Evolutionary conservation across 2,329 filamentous ascomycete genomes (phyloP), one percentile per base, ranked within the genome.

Genomic region (Neonectria magnoliae): DNA sequence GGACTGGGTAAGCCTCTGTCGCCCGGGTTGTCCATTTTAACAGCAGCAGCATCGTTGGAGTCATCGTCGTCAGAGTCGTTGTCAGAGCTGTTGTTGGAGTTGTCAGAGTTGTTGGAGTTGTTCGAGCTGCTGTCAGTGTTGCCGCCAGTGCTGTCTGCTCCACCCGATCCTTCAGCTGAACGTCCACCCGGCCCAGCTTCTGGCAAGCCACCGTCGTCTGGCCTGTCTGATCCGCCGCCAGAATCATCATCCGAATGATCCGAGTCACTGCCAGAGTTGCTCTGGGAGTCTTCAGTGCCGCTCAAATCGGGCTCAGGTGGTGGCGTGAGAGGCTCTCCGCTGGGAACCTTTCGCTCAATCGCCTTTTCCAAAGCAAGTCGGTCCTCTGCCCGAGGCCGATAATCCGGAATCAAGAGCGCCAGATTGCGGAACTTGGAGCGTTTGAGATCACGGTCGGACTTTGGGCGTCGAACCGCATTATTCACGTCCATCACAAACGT

Each of bases 401-500:
- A 71, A 3, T 18, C 51, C 0, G 2, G 5, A 18, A 71, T 10
- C 2, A 78, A 9, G 1, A 72, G 70, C 2, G 67, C 62, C 0
- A 79, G 63, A 22, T 70, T 68, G 1, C 60, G 55, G 13, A 76
- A 55, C 3, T 55, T 50, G 1, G 76, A 73, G 1, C 51, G 52
- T 1, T 56, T n/a, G 1, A 44, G 16, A 1, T 68, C 65, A 0
- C 13, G 4, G 0, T 14, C 9, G 2, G 33, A 5, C 57, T 77
- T 79, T 3, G 61, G 60, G 2, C 67, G 65, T 0, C 60, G 59
- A 4, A 76, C 73, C 0, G 57, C 36, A 5, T 69, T 73, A 11
- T 73, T 73, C 18, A 79, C 62, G 13, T 78, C 73, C 5, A 60
- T 56, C 16, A 71, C 51, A 52, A 81, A 80, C 0, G 69, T 70